These are phyloP conservation scores for Pythium apleroticum DNA, from an alignment of 352 stramenopile species.

Conservation along the genomic window DNA sequence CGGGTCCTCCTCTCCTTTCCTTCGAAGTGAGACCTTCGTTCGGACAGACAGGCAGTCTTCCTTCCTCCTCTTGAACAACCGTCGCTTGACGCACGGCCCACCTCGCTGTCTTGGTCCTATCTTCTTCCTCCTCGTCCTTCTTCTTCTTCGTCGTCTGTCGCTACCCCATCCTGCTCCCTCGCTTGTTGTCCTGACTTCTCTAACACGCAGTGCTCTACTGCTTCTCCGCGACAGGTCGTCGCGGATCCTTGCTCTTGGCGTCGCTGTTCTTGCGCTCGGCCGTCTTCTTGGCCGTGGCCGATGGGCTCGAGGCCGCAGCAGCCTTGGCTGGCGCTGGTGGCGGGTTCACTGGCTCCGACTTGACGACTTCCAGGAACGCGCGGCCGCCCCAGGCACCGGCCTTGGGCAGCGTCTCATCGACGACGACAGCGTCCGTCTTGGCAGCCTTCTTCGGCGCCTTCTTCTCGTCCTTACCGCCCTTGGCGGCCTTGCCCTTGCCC, in stretches of 20 bases:
- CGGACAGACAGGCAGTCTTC: neutral
- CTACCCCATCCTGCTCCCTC: conserved; percentile 12
- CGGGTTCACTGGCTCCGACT: conserved; percentile 57
- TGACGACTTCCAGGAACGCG: conserved; percentile 85
- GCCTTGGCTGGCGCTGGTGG: conserved; percentile 36
- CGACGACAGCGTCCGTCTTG: conserved; percentile 12
- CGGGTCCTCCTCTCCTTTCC: neutral
- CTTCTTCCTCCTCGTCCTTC: conserved; percentile 1
- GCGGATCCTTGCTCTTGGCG: conserved; percentile 35
- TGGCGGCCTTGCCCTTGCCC: conserved; percentile 26
- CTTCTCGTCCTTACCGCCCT: conserved; percentile 44
- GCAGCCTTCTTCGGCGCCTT: conserved; percentile 28
- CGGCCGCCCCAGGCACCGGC: conserved; percentile 74
- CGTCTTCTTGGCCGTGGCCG: conserved; percentile 25
- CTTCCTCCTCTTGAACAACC: conserved; percentile 14
- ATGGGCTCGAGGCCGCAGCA: conserved; percentile 6
- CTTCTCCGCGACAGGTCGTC: conserved; percentile 29
- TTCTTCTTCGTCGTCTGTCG: conserved; percentile 4
- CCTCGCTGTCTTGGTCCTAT: conserved; percentile 4
- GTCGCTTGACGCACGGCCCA: neutral
- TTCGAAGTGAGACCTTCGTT: neutral
- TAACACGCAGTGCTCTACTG: conserved; percentile 34
- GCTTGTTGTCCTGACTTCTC: conserved; percentile 24
- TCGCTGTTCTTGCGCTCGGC: conserved; percentile 26
- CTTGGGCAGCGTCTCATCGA: conserved; percentile 56